phyloP scores from a whole-genome alignment of 1,139 yeast species.

The Candida glucosophila region DNA sequence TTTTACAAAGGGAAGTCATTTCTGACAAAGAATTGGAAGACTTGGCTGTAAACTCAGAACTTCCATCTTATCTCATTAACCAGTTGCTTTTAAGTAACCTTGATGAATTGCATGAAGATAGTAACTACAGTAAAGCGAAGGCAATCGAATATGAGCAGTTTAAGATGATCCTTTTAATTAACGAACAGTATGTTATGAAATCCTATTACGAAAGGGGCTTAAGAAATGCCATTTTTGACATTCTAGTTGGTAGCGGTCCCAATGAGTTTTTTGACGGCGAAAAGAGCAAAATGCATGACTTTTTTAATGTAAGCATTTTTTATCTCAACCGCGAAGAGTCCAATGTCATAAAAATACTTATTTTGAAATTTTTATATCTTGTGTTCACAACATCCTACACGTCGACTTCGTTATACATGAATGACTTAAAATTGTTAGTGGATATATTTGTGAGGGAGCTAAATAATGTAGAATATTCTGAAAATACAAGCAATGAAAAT shows the following conservation, averaged over 20 bases:
- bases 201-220: slow-evolving; percentile 25
- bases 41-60: slow-evolving; percentile 17
- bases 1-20: slow-evolving; percentile 27
- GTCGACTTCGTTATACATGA: slow-evolving; percentile 64
- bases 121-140: slow-evolving; percentile 52
- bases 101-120: slow-evolving; percentile 18
- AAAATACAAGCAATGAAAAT: slow-evolving; percentile 44
- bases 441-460: slow-evolving; percentile 80
- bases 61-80: slow-evolving; percentile 35
- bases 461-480: slow-evolving; percentile 46
- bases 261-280: slow-evolving; percentile 8
- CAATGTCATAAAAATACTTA: slow-evolving; percentile 63
- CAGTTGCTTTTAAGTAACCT: slow-evolving; percentile 47
- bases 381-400: slow-evolving; percentile 64
- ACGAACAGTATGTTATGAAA: slow-evolving; percentile 79
- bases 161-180: slow-evolving; percentile 63
- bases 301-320: slow-evolving; percentile 31
- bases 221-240: slow-evolving; percentile 42
- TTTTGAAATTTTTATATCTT: slow-evolving; percentile 67
- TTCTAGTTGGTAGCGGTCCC: slow-evolving; percentile 37
- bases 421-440: slow-evolving; percentile 79
- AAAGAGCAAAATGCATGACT: slow-evolving; percentile 27
- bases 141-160: slow-evolving; percentile 63
- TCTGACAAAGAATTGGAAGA: slow-evolving; percentile 25
- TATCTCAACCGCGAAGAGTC: slow-evolving; percentile 76